These are phyloP conservation scores for Saccharomycopsis amapae DNA, from an alignment of 805 yeast genomes.

Conservation along the genomic window DNA sequence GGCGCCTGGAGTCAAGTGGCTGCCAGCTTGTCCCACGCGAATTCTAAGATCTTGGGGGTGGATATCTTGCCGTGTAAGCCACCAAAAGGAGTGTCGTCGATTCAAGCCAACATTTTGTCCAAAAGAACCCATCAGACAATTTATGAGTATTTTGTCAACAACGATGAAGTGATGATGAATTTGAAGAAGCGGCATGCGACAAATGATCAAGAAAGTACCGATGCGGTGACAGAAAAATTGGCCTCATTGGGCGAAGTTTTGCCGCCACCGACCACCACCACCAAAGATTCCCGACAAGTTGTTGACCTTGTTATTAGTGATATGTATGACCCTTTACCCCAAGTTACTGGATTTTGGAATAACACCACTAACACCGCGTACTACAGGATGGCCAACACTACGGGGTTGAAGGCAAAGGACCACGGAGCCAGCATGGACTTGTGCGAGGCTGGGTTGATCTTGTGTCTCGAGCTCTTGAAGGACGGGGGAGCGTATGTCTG, in stretches of 20 bases:
- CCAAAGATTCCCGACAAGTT: slow-evolving; percentile 6
- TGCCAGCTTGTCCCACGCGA: slow-evolving; percentile 28
- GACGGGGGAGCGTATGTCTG: slow-evolving; percentile 71
- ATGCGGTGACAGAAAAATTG: not conserved
- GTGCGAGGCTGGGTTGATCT: slow-evolving; percentile 82
- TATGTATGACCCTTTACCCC: slow-evolving; percentile 68
- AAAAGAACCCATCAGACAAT: slow-evolving; percentile 53
- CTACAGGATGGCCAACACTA: slow-evolving; percentile 88
- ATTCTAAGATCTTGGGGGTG: slow-evolving; percentile 61
- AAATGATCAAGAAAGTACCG: not conserved
- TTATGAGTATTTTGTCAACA: slow-evolving; percentile 39
- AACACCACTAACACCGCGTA: slow-evolving; percentile 72
- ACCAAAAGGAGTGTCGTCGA: slow-evolving; percentile 67
- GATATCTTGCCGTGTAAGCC: slow-evolving; percentile 77
- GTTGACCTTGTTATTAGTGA: slow-evolving; percentile 71
- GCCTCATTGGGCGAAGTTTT: no score
- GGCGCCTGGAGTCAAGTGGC: slow-evolving; percentile 95
- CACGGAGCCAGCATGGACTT: slow-evolving; percentile 73
- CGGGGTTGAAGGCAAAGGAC: slow-evolving; percentile 75
- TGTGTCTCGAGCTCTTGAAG: slow-evolving; percentile 63
- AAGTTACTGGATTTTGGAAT: slow-evolving; percentile 43
- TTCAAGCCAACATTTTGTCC: slow-evolving; percentile 85
- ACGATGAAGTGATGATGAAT: slow-evolving; percentile 9
- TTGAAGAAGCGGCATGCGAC: slow-evolving; percentile 4
- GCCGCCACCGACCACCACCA: not conserved